Conservation (phyloP, 495 filamentous ascomycete species). For the Polyplosphaeria fusca region DNA sequence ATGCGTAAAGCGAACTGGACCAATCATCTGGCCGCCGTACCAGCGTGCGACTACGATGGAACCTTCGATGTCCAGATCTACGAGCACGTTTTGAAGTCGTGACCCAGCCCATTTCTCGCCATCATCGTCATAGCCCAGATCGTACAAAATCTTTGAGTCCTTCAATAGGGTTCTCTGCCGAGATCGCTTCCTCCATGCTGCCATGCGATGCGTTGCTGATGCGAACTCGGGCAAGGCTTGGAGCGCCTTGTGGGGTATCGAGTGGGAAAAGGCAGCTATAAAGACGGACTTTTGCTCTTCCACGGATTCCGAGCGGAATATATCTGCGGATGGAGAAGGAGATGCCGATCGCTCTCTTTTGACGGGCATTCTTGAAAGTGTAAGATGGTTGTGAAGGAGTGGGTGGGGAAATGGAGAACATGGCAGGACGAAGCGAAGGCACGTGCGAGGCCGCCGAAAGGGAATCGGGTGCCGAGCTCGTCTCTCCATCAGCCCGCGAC, state of each 20-base stretch:
- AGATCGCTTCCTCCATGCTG: conserved; percentile 42
- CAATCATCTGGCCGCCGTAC: conserved; percentile 48
- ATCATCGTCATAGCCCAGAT: conserved; percentile 47
- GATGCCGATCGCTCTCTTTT: conserved; percentile 9
- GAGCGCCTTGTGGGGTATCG: conserved; percentile 36
- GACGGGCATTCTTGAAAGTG: conserved; percentile 6
- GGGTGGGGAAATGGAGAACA: too few species aligned
- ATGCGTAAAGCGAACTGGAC: conserved; percentile 47
- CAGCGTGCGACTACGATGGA: conserved; percentile 48
- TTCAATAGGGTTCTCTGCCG: conserved; percentile 33
- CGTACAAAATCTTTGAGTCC: conserved; percentile 30
- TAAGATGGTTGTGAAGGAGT: background rate
- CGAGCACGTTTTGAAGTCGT: conserved; percentile 41
- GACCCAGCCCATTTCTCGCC: conserved; percentile 47
- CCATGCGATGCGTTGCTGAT: conserved; percentile 45
- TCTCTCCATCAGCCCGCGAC: too few species aligned
- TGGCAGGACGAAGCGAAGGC: too few species aligned
- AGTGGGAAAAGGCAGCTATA: conserved; percentile 44
- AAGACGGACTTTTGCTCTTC: conserved; percentile 45
- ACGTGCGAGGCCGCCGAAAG: too few species aligned
- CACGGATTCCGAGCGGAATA: conserved; percentile 41
- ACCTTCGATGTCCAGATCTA: conserved; percentile 38
- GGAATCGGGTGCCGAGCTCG: too few species aligned
- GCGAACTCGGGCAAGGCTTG: conserved; percentile 38
- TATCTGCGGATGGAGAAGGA: conserved; percentile 14